Evolutionary conservation across 345 rosid species (phyloP), one percentile per base, ranked within the genome.

Genomic region (Populus nigra): DNA sequence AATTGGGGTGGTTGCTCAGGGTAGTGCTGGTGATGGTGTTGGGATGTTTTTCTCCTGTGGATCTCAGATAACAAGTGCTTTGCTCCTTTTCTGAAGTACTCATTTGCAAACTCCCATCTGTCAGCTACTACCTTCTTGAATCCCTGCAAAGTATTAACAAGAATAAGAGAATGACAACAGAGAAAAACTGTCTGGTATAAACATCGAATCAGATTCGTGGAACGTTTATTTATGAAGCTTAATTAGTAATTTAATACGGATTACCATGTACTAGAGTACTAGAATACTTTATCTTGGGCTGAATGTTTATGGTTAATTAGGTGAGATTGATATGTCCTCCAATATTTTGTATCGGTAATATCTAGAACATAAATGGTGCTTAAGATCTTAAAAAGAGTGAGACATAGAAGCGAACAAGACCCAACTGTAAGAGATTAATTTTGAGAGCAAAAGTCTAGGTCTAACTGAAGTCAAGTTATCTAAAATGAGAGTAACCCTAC

Each of bases 81-180:
- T 38, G 76, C 88, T 25, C 90, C 94, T 85, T 83, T 87, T 72
- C 79, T 86, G 83, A 90, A 90, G 76, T 71, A 75, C 36, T 88
- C 90, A 63, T 90, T 90, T 0, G 88, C 91, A 74, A 90, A 90
- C 83, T 90, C 94, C 94, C 94, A 90, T 85, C 91, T 83, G 25
- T 88, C 90, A 17, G 91, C 85, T 0, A 86, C 88, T 38, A 87
- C 79, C 77, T 90, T 88, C 85, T 83, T 90, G 68, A 90, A 90
- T 70, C 91, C 94, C 94, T 90, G 82, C 69, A 75, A 70, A 5
- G 43, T 65, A 36, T 49, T 45, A 49, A 39, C 17, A 20, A 69
- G 9, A 20, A 43, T 18, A 9, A 18, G 33, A 31, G 16, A 74
- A 59, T 6, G 25, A n/a, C 16, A 66, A 59, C 35, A 31, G 61